These are phyloP conservation scores for Trichosporon faecale DNA, from an alignment of 1,284 basidiomycete genomes.

Conservation along the genomic window DNA sequence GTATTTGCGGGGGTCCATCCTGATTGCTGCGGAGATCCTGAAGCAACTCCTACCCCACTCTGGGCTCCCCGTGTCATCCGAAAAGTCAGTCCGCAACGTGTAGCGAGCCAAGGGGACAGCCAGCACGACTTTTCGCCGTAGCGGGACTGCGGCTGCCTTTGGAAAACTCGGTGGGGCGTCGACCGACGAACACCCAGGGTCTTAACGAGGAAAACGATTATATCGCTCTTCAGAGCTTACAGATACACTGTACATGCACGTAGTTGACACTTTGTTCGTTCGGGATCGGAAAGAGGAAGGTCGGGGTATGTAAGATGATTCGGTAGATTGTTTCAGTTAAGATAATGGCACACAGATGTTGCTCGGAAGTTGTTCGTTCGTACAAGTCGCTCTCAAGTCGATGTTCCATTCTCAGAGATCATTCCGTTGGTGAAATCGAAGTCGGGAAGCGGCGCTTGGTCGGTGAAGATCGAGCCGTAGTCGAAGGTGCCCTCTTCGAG, in stretches of 20 bases:
- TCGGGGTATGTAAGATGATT: neutral
- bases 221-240: neutral
- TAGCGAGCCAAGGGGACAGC: neutral
- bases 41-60: neutral
- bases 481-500: slow-evolving; percentile 52
- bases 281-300: neutral
- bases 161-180: neutral
- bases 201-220: neutral
- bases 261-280: slow-evolving; percentile 1
- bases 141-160: neutral
- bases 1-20: neutral
- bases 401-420: slow-evolving; percentile 8
- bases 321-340: neutral
- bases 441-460: slow-evolving; percentile 40
- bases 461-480: slow-evolving; percentile 49
- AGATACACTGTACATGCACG: slow-evolving; percentile 10
- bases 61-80: neutral
- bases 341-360: neutral
- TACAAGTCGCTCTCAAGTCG: neutral
- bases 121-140: neutral
- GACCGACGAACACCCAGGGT: neutral
- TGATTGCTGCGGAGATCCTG: neutral
- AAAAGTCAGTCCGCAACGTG: neutral
- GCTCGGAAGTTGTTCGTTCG: neutral
- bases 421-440: slow-evolving; percentile 20